phyloP scores from a whole-genome alignment of 768 basidiomycete genomes.

The Rhodotorula sphaerocarpa region DNA sequence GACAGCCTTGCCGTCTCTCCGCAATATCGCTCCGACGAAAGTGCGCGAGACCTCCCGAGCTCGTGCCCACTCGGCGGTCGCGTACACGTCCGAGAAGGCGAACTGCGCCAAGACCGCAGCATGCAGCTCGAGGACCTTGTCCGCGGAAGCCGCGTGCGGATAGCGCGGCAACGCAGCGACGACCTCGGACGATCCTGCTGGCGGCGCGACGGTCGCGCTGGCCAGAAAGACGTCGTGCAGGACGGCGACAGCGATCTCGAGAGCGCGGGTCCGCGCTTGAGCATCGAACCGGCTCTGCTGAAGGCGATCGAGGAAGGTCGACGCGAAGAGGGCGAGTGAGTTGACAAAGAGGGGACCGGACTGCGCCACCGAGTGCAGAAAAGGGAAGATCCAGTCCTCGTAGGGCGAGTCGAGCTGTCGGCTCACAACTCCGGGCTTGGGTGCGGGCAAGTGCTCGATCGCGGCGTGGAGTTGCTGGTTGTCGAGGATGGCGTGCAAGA shows the following conservation, averaged over 20 bases:
- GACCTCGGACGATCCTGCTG: conserved; percentile 45
- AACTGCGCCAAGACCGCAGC: conserved; percentile 39
- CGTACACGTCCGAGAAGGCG: conserved; percentile 36
- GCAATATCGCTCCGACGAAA: conserved; percentile 13
- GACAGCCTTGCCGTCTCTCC: conserved; percentile 19
- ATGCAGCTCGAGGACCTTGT: conserved; percentile 42
- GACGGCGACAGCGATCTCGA: conserved; percentile 51
- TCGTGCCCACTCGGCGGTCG: conserved; percentile 38
- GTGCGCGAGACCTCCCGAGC: conserved; percentile 11
- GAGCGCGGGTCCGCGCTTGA: conserved; percentile 53
- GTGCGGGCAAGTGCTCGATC: conserved; percentile 31
- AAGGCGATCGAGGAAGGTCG: conserved; percentile 68
- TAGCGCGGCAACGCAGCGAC: conserved; percentile 42
- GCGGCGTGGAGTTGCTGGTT: conserved; percentile 49
- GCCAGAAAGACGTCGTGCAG: conserved; percentile 35
- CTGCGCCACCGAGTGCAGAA: conserved; percentile 53
- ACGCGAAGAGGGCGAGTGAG: conserved; percentile 62
- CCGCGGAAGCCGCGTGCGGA: conserved; percentile 40
- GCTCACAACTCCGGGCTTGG: conserved; percentile 28
- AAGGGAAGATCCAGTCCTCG: conserved; percentile 61
- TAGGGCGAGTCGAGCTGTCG: conserved; percentile 50
- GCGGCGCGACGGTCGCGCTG: conserved; percentile 48
- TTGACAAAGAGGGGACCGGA: conserved; percentile 51
- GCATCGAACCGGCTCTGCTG: conserved; percentile 65
- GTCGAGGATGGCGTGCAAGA: conserved; percentile 75